Percentiles rank a stretch among this genome's conserved stretches.
Conservation (phyloP, 495 filamentous ascomycete species). For the Penicillium silybi region DNA sequence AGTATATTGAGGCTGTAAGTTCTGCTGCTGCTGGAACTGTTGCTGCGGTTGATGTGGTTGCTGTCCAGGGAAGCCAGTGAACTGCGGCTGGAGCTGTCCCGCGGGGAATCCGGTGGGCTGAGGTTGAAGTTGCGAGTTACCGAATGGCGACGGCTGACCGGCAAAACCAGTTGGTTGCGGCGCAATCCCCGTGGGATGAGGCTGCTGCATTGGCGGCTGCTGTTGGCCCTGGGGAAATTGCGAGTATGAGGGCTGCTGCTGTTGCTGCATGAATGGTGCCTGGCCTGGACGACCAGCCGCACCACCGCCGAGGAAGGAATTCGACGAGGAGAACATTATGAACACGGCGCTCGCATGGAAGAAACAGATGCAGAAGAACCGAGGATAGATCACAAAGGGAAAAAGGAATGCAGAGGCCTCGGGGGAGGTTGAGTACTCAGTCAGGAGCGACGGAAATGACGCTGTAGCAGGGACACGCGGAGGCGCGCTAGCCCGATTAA, state of each 20-base stretch:
- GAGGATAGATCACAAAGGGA: slow-evolving; percentile 19
- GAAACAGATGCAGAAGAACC: slow-evolving; percentile 18
- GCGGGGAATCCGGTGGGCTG: slow-evolving; percentile 57
- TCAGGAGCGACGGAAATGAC: slow-evolving; percentile 33
- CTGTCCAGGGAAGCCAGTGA: slow-evolving; percentile 51
- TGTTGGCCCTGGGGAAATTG: slow-evolving; percentile 48
- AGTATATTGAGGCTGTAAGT: slow-evolving; percentile 37
- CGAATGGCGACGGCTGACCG: slow-evolving; percentile 32
- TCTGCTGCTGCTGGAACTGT: slow-evolving; percentile 18
- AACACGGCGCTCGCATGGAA: slow-evolving; percentile 28
- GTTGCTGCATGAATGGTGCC: slow-evolving; percentile 46
- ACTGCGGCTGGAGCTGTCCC: slow-evolving; percentile 61
- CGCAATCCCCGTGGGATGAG: slow-evolving; percentile 52
- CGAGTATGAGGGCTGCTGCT: slow-evolving; percentile 45
- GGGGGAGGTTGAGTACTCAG: slow-evolving; percentile 13
- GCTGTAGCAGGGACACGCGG: slow-evolving; percentile 24
- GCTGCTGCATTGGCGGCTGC: slow-evolving; percentile 46
- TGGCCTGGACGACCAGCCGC: slow-evolving; percentile 70
- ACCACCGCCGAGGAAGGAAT: slow-evolving; percentile 74
- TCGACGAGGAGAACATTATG: slow-evolving; percentile 84
- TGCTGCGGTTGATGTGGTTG: slow-evolving; percentile 43
- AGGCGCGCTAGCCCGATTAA: slow-evolving; percentile 21
- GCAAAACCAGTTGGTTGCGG: slow-evolving; percentile 52
- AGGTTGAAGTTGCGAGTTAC: slow-evolving; percentile 41
- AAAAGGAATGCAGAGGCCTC: slow-evolving; percentile 13